These are phyloP conservation scores for Fusarium floridanum DNA, from an alignment of 2,329 filamentous ascomycete species.

Conservation along the genomic window DNA sequence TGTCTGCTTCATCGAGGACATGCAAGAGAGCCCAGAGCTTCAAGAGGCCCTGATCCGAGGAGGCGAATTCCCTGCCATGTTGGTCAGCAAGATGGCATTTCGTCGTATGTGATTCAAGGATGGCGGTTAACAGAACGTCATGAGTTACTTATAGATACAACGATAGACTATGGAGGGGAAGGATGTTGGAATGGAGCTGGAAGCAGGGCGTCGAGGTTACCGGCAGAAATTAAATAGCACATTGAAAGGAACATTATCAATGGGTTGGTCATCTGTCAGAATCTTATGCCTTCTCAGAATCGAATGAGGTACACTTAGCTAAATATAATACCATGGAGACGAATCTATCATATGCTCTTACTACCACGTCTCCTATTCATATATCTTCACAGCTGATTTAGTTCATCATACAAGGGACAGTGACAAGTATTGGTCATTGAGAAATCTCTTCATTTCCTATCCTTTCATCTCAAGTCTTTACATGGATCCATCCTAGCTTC, in stretches of 20 bases:
- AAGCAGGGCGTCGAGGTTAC: slow-evolving; percentile 24
- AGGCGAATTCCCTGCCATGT: slow-evolving; percentile 37
- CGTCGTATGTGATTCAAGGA: slow-evolving; percentile 15
- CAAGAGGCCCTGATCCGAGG: slow-evolving; percentile 21
- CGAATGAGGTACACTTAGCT: not conserved
- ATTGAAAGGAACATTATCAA: not conserved
- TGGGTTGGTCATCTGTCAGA: not conserved
- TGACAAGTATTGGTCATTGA: slow-evolving; percentile 21
- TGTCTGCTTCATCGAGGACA: slow-evolving; percentile 38
- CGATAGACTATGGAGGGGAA: not conserved
- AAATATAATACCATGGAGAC: not conserved
- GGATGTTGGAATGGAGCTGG: not conserved
- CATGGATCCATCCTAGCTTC: slow-evolving; percentile 33
- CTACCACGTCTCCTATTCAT: not conserved
- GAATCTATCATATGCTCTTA: not conserved
- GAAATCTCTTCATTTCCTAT: slow-evolving; percentile 45
- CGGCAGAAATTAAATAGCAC: not conserved
- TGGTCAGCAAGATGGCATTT: slow-evolving; percentile 30
- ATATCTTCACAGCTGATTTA: not conserved
- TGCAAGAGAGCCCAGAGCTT: slow-evolving; percentile 26
- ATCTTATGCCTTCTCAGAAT: not conserved
- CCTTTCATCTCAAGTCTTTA: slow-evolving; percentile 41
- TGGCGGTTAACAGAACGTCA: not conserved
- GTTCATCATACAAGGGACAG: not conserved
- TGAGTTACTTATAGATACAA: not conserved